Base-by-base conservation (phyloP, 306 rosid species). In the Hippophae rhamnoides region DNA sequence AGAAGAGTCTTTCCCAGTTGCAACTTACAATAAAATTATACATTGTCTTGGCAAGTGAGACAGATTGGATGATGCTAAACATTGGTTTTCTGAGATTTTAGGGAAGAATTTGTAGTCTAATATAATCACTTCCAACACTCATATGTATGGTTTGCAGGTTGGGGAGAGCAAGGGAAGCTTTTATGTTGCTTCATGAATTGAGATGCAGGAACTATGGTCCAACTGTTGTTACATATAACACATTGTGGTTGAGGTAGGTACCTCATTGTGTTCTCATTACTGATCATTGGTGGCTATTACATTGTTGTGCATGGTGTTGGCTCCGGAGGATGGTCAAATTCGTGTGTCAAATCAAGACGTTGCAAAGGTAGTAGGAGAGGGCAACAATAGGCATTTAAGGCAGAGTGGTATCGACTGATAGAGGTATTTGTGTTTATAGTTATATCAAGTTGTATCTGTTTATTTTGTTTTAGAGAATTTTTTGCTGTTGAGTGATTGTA, bases 171-270 rank as follows among this genome's bases (percentile, higher is more conserved):
- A 18, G 23, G 23, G 23, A 18, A 18, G 23, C 0, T 18, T 18
- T 18, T 18, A 1, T 18, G 23, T 18, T 18, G 23, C 23, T 18
- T 18, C 23, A 18, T 18, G 23, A 18, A 66, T 78, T 81, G 49
- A 64, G 52, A 54, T 26, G 63, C 45, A 75, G 60, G 63, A 66
- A 74, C 44, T 76, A 85, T 12, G 51, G 57, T 13, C 84, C 97
- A n/a, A 75, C 73, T 53, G 72, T 78, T 13, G 62, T 83, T 56
- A 89, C 97, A 5, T 89, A 81, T 70, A 89, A 89, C 69, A 79
- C 85, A 2, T 18, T 18, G 23, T 18, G 23, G 23, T 18, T 18
- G 18, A 18, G 18, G 18, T 18, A 18, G 18, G 18, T 18, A 18
- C 18, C 18, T 18, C 18, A 18, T 18, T 18, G 18, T 18, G 18